Conservation (phyloP, 352 stramenopile genomes). For the Lagenidium sp. region DNA sequence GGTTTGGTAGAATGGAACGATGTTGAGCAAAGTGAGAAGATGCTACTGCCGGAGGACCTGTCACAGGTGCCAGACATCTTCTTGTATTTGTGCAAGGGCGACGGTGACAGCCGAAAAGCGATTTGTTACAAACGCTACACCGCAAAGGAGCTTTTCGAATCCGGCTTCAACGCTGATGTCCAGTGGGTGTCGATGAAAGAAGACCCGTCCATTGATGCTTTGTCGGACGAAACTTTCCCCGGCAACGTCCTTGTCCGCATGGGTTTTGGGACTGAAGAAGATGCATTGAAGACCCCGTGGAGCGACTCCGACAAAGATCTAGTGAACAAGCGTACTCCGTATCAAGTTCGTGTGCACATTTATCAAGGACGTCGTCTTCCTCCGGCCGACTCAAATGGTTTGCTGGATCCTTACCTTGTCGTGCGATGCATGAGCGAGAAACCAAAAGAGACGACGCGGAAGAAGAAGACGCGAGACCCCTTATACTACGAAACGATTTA, state of each 20-base stretch:
- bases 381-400: slow-evolving; percentile 73
- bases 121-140: slow-evolving; percentile 79
- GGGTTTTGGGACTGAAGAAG: slow-evolving; percentile 68
- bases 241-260: slow-evolving; percentile 75
- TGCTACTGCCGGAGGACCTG: slow-evolving; percentile 58
- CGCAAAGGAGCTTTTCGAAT: slow-evolving; percentile 62
- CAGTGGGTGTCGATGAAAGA: slow-evolving; percentile 79
- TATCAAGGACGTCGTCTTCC: slow-evolving; percentile 77
- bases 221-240: slow-evolving; percentile 72
- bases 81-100: slow-evolving; percentile 73
- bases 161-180: slow-evolving; percentile 41
- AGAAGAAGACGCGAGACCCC: slow-evolving; percentile 74
- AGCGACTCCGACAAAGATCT: slow-evolving; percentile 38
- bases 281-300: slow-evolving; percentile 47
- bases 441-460: slow-evolving; percentile 53
- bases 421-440: slow-evolving; percentile 78
- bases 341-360: slow-evolving; percentile 77
- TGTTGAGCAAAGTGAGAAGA: slow-evolving; percentile 66
- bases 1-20: slow-evolving; percentile 81
- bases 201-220: slow-evolving; percentile 67
- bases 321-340: slow-evolving; percentile 73
- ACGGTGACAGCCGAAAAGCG: slow-evolving; percentile 42
- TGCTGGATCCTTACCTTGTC: slow-evolving; percentile 79
- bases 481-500: slow-evolving; percentile 85
- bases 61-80: slow-evolving; percentile 85